Evolutionary conservation across 257 asterid species (phyloP).

Genomic region (Lantana camara): DNA sequence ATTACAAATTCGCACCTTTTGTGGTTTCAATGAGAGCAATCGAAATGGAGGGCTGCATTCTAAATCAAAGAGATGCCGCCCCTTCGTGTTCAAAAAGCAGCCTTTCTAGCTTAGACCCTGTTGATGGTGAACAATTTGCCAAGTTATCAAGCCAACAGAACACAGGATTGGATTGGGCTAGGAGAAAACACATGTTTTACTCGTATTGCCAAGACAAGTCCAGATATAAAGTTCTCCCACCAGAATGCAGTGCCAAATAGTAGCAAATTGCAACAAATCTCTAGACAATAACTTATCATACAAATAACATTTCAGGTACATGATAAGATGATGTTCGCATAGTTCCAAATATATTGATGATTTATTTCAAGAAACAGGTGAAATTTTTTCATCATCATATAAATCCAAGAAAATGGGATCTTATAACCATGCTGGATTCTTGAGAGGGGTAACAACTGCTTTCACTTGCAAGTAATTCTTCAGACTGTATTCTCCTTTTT

Average conservation of each 20-base stretch:
- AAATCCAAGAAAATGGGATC: constrained; percentile 1
- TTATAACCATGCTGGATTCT: constrained; percentile 95
- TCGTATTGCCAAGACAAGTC: constrained; percentile 74
- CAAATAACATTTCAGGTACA: constrained; percentile 10
- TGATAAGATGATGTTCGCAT: not conserved
- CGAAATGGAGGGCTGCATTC: constrained; percentile 68
- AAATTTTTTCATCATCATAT: constrained; percentile 31
- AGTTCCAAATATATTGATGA: constrained; percentile 3
- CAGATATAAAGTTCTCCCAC: constrained; percentile 70
- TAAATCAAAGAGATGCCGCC: constrained; percentile 26
- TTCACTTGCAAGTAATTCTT: constrained; percentile 91
- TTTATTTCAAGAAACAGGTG: constrained; percentile 3
- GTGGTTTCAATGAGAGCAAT: constrained; percentile 46
- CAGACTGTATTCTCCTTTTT: constrained; percentile 87
- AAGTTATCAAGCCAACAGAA: constrained; percentile 54
- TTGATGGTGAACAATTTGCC: constrained; percentile 67
- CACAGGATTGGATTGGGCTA: constrained; percentile 65
- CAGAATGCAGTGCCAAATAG: constrained; percentile 62
- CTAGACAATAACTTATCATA: constrained; percentile 3
- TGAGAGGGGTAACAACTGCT: constrained; percentile 81
- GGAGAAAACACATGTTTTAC: constrained; percentile 80
- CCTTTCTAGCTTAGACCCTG: constrained; percentile 66
- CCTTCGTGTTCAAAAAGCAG: constrained; percentile 50
- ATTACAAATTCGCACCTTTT: constrained; percentile 70
- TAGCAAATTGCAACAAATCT: not conserved